Base-by-base conservation (phyloP, 1,139 yeast genomes). In the Spathaspora sp. region DNA sequence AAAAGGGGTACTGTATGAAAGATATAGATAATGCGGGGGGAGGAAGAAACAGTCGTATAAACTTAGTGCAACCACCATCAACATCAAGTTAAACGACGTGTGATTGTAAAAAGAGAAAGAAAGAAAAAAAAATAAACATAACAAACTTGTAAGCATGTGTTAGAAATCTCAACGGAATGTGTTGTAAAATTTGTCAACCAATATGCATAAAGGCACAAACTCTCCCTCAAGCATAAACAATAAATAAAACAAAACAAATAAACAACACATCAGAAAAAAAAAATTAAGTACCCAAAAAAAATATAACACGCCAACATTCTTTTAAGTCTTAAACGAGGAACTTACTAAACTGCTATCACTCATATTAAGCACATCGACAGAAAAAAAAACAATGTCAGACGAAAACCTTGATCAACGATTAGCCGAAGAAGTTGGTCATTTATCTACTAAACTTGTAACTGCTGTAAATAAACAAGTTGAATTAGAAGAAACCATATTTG, bases 371-470 rank as follows among this genome's bases (percentile, higher is more conserved):
- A 27, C 11, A 10, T 27, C 5, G n/a, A 27, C 31, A 27, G 4
- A 10, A 13, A 29, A 10, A 27, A 3, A 25, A 13, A 24, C 6
- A 7, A 37, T 41, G 38, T 18, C 37, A 6, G 50, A 47, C 6
- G 59, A 56, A 40, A 55, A 48, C 25, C 44, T 57, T 15, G 62
- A 64, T 34, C 65, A 58, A 23, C 64, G 85, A 43, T 68, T 81
- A 36, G 75, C 85, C 1, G 64, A 74, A 41, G 85, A 82, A 61
- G 80, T 82, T 46, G 72, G 84, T 2, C 67, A 76, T 43, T 64
- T 82, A 44, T 80, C 85, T 33, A 82, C 86, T 11, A 80, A 78
- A 59, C 65, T 82, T 46, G 80, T 82, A 42, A 82, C 84, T 27
- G 81, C 84, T 9, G 79, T 82, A 7, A 82, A 80, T 51, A 79